These are phyloP conservation scores for Camellia granthamiana DNA, from an alignment of 148 eudicot species.

Conservation along the genomic window DNA sequence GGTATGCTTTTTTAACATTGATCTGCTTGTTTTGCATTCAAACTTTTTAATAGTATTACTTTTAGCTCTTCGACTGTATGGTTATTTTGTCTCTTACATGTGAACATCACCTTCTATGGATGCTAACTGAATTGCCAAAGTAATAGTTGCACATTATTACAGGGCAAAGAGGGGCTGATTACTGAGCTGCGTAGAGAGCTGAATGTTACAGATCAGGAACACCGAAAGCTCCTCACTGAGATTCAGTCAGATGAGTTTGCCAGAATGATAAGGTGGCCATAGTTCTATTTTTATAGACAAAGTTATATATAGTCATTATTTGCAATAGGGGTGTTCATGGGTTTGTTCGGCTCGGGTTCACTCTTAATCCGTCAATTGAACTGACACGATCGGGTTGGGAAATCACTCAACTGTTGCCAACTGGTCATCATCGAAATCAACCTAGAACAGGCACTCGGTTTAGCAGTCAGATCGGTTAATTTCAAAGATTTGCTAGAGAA, in stretches of 20 bases:
- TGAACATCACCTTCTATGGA: background rate
- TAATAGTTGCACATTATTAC: background rate
- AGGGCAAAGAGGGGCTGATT: slow-evolving; percentile 19
- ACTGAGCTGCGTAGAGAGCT: slow-evolving; percentile 26
- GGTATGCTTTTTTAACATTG: background rate
- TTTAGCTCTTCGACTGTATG: background rate
- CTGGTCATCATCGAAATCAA: too few relatives aligned
- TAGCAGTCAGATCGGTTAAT: too few relatives aligned
- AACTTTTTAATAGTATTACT: background rate
- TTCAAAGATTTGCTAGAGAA: too few relatives aligned
- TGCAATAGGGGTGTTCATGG: background rate
- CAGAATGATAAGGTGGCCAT: slow-evolving; percentile 15
- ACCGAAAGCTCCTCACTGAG: slow-evolving; percentile 7
- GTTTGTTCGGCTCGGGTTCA: too few relatives aligned
- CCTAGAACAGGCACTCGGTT: too few relatives aligned
- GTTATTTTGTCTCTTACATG: background rate
- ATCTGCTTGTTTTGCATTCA: background rate
- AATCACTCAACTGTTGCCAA: too few relatives aligned
- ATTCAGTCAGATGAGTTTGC: slow-evolving; percentile 19
- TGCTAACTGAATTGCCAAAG: background rate
- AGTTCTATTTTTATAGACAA: background rate
- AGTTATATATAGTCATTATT: background rate
- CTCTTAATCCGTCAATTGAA: too few relatives aligned
- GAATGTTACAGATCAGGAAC: slow-evolving; percentile 21
- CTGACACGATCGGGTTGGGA: too few relatives aligned